Evolutionary conservation across 2,329 filamentous ascomycete species (phyloP).

Genomic region (Fusarium tanahbumbuense): DNA sequence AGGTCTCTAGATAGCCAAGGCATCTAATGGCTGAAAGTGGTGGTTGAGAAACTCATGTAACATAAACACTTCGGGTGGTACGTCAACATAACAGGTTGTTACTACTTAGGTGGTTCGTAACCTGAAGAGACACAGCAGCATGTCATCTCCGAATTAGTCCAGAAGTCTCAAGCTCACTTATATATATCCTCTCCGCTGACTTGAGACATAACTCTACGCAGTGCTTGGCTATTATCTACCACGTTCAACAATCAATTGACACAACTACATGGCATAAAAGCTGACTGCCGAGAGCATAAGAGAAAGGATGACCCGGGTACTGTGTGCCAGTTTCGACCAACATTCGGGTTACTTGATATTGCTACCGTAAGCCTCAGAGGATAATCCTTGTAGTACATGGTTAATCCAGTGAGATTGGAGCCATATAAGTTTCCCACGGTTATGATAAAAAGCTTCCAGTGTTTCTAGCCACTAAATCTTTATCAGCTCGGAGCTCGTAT

Average conservation of each 20-base stretch:
- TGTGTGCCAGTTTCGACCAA: not conserved
- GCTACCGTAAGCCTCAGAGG: not conserved
- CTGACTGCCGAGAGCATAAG: not conserved
- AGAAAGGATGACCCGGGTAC: not conserved
- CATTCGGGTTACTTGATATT: not conserved
- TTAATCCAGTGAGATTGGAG: not conserved
- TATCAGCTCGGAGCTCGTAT: not conserved
- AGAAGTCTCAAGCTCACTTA: not conserved
- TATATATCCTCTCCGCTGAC: not conserved
- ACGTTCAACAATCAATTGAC: not conserved
- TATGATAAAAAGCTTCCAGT: too few relatives aligned
- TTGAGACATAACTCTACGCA: not conserved
- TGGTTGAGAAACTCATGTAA: too few relatives aligned
- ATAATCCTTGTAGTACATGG: not conserved
- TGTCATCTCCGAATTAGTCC: not conserved
- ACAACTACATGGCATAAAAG: not conserved
- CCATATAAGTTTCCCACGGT: not conserved
- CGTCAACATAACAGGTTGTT: not conserved
- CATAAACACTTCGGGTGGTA: not conserved
- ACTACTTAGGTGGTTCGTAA: not conserved
- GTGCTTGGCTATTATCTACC: not conserved
- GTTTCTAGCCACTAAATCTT: not conserved
- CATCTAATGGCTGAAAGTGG: not conserved
- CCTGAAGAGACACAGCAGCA: not conserved
- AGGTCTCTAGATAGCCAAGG: fast-evolving